A percentile compares a stretch with the other conserved stretches of the same genome.
Evolutionary conservation across 1,139 yeast genomes (phyloP).

Genomic region (Candida smagusa): DNA sequence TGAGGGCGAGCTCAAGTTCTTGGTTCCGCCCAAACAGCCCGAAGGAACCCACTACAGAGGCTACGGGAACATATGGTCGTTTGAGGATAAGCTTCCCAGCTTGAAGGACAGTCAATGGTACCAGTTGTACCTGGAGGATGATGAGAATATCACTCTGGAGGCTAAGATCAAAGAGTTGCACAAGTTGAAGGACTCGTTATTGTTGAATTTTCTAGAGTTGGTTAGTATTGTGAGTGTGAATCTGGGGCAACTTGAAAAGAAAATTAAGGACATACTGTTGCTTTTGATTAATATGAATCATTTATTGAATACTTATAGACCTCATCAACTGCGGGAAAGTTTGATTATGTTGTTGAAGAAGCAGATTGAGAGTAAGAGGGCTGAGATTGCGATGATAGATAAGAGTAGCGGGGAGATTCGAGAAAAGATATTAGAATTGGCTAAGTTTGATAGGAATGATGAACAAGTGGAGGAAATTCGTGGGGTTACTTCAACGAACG

Average conservation of each 20-base stretch:
- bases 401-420: conserved; percentile 44
- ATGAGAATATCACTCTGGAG: conserved; percentile 46
- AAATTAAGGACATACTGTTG: conserved; percentile 68
- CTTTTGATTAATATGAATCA: conserved; percentile 84
- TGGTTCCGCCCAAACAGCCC: conserved; percentile 69
- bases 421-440: conserved; percentile 31
- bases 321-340: conserved; percentile 85
- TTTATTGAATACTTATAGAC: conserved; percentile 77
- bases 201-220: conserved; percentile 70
- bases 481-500: no score
- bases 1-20: conserved; percentile 45
- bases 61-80: conserved; percentile 81
- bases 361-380: conserved; percentile 52
- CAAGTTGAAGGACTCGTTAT: conserved; percentile 62
- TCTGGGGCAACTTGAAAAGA: conserved; percentile 62
- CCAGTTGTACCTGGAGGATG: conserved; percentile 55
- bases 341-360: conserved; percentile 67
- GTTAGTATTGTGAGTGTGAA: conserved; percentile 68
- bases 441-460: conserved; percentile 4
- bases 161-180: conserved; percentile 65
- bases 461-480: conserved; percentile 1
- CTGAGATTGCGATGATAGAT: conserved; percentile 53
- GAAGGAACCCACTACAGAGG: conserved; percentile 61
- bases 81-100: conserved; percentile 66
- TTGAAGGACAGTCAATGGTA: conserved; percentile 65